Evolutionary conservation across 2,329 filamentous ascomycete species (phyloP), one percentile per base, ranked within the genome.

Genomic region (Aspergillus jensenii): DNA sequence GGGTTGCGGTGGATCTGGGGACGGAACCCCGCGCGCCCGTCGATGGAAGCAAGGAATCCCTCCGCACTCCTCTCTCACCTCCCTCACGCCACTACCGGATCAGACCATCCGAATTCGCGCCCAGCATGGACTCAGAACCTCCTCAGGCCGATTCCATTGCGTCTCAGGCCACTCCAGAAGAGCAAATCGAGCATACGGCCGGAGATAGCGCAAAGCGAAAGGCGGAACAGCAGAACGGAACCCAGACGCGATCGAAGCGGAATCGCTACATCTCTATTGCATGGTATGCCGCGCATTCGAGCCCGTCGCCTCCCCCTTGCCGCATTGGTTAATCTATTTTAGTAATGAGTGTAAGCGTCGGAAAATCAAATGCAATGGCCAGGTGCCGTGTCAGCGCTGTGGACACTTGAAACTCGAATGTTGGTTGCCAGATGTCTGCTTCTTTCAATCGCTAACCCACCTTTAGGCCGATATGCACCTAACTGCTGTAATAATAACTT

Each of bases 401-500:
- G 85, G 85, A 25, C 87, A 87, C 71, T 77, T 88, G 55, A 81
- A 79, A 58, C 78, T 88, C 59, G 84, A 87, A 68, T 88, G 79
- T 78, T 17, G 57, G 64, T 61, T 50, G 40, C 41, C 45, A 37
- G 14, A 47, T 50, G 59, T 44, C 55, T 52, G 33, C 44, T 21
- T 15, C 45, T 23, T 43, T 35, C 25, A 44, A n/a, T 15, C 39
- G 15, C 27, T 54, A 17, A 52, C 47, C 50, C 17, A 17, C 31
- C 9, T 37, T 35, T 52, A 78, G 76, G 84, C 68, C 75, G 85
- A 58, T 88, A 88, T 76, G 83, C 85, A 59, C 84, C 85, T 5
- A 88, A 88, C 68, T 88, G 86, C 77, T 87, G 85, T 72, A 80
- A 75, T 61, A 93, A 86, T 78, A 91, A 85, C 74, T 92, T 96